These are phyloP conservation scores for Sporothrix mexicana DNA, from an alignment of 2,329 filamentous ascomycete genomes.

Conservation along the genomic window DNA sequence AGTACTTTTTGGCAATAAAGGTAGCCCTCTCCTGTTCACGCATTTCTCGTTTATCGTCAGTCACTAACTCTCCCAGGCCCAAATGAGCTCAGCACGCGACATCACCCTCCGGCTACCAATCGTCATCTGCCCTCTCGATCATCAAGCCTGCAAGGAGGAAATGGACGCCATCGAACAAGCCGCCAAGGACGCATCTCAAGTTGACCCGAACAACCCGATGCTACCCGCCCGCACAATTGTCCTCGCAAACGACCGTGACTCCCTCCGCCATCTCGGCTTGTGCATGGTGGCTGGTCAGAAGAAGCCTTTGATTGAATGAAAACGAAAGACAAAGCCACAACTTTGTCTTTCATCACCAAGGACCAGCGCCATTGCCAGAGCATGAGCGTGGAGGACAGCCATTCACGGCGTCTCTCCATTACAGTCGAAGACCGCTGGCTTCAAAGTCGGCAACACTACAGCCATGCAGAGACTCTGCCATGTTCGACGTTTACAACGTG, in stretches of 20 bases:
- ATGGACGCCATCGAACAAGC: constrained; percentile 98
- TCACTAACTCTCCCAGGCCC: too few relatives aligned
- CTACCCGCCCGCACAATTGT: constrained; percentile 86
- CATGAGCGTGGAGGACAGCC: too few relatives aligned
- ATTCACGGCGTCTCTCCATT: too few relatives aligned
- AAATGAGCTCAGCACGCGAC: constrained; percentile 85
- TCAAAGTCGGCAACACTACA: not conserved
- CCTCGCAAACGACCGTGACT: constrained; percentile 73
- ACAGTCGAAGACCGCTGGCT: not conserved
- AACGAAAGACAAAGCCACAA: not conserved
- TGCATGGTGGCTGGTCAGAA: constrained; percentile 68
- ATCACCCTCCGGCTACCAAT: constrained; percentile 90
- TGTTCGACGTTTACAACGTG: too few relatives aligned
- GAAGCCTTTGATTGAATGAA: constrained; percentile 68
- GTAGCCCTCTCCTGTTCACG: constrained; percentile 48
- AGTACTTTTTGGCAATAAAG: constrained; percentile 95
- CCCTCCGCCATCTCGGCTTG: constrained; percentile 65
- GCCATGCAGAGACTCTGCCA: too few relatives aligned
- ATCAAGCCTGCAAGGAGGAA: constrained; percentile 95
- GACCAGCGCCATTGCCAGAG: too few relatives aligned
- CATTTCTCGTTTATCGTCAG: too few relatives aligned
- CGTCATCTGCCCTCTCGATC: constrained; percentile 93
- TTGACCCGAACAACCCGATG: constrained; percentile 90
- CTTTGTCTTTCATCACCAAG: not conserved
- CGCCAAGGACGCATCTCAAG: constrained; percentile 86